Percentiles rank a stretch among this genome's conserved stretches.
These are phyloP conservation scores for Coniochaeta hoffmannii DNA, from an alignment of 2,329 filamentous ascomycete genomes.

Conservation along the genomic window DNA sequence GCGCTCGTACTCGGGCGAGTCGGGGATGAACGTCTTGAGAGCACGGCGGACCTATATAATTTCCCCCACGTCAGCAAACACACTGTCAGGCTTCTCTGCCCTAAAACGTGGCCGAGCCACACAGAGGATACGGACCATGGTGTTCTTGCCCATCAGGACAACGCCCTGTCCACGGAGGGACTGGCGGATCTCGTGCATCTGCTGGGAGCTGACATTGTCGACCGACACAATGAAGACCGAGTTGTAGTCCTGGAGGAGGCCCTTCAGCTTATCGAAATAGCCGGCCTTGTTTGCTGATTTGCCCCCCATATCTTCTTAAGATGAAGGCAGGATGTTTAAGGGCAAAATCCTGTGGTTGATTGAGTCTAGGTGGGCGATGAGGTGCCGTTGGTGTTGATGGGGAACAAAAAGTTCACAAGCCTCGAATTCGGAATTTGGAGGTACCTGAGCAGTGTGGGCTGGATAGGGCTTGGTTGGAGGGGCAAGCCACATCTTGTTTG, in stretches of 20 bases:
- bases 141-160: constrained; percentile 99
- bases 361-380: constrained; percentile 7
- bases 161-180: constrained; percentile 86
- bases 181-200: constrained; percentile 99
- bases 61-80: too few relatives aligned
- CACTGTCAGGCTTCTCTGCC: neutral
- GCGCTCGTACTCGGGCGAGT: constrained; percentile 96
- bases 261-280: constrained; percentile 99
- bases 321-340: constrained; percentile 99
- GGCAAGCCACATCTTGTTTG: neutral
- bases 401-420: constrained; percentile 4
- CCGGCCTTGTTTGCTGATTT: constrained; percentile 86
- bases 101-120: neutral
- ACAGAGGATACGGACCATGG: constrained; percentile 65
- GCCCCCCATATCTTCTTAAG: constrained; percentile 97
- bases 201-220: constrained; percentile 99
- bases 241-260: constrained; percentile 90
- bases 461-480: neutral
- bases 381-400: constrained; percentile 7
- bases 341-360: constrained; percentile 42
- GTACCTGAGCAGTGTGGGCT: constrained; percentile 1
- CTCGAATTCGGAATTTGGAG: constrained; percentile 8
- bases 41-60: constrained; percentile 75
- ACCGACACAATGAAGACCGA: constrained; percentile 96
- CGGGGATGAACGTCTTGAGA: constrained; percentile 85